Conservation (phyloP, 352 stramenopile genomes). For the Aphanomyces stellatus region DNA sequence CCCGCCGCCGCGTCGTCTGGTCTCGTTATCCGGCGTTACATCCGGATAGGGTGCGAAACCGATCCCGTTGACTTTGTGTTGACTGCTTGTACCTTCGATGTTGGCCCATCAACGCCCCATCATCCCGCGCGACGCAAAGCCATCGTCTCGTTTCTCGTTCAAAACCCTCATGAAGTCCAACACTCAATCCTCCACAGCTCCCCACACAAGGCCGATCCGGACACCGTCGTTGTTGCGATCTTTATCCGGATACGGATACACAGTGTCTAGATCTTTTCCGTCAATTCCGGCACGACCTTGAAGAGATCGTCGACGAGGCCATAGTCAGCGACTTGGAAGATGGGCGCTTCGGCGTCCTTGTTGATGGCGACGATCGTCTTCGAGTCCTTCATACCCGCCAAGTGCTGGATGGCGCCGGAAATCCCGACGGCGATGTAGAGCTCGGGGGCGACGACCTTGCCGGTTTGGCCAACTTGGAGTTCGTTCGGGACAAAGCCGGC, state of each 20-base stretch:
- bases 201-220: no score
- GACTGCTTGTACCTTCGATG: no score
- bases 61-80: no score
- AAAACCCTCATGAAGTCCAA: no score
- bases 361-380: constrained; percentile 99
- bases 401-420: constrained; percentile 98
- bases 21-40: no score
- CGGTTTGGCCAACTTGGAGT: constrained; percentile 98
- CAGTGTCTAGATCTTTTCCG: constrained; percentile 90
- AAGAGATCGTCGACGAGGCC: constrained; percentile 98
- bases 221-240: no score
- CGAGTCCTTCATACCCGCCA: constrained; percentile 99
- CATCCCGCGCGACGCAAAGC: no score
- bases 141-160: no score
- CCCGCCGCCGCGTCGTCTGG: background rate
- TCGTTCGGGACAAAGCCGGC: constrained; percentile 98
- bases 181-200: no score
- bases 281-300: constrained; percentile 94
- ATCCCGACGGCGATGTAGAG: constrained; percentile 97
- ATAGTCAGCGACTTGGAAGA: constrained; percentile 99
- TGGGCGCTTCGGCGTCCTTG: constrained; percentile 98
- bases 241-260: constrained; percentile 2
- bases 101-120: no score
- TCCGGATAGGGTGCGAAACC: no score
- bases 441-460: constrained; percentile 97